phyloP scores from a whole-genome alignment of 2,329 filamentous ascomycete species.

The Eurotiales sp. region DNA sequence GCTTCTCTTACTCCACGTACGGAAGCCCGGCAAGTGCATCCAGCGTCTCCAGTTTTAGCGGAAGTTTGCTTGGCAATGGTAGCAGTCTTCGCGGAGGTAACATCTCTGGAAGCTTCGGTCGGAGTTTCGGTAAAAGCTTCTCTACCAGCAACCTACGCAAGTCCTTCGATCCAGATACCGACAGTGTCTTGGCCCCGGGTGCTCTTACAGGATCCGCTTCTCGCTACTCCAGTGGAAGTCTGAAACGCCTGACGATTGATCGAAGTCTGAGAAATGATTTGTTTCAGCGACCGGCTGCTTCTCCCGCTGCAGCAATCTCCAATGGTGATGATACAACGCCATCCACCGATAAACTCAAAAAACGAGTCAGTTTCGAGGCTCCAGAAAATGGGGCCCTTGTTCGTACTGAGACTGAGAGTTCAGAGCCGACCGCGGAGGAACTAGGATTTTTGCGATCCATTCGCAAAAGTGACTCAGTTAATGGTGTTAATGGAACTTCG shows the following conservation, averaged over 20 bases:
- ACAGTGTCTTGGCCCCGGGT: conserved; percentile 80
- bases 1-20: conserved; percentile 90
- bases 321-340: conserved; percentile 40
- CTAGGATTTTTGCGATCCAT: conserved; percentile 57
- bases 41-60: conserved; percentile 67
- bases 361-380: conserved; percentile 89
- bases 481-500: conserved; percentile 36
- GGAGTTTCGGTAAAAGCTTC: conserved; percentile 78
- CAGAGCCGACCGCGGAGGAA: conserved; percentile 56
- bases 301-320: conserved; percentile 31
- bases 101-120: conserved; percentile 56
- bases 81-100: conserved; percentile 34
- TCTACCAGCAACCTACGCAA: conserved; percentile 83
- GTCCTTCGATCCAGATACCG: conserved; percentile 69
- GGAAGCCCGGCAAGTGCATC: conserved; percentile 70
- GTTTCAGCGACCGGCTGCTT: conserved; percentile 45
- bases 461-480: conserved; percentile 46
- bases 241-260: conserved; percentile 93
- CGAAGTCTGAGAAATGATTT: conserved; percentile 70
- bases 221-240: conserved; percentile 63
- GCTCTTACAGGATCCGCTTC: conserved; percentile 71
- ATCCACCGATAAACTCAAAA: conserved; percentile 49
- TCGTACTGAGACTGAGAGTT: conserved; percentile 46
- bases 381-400: conserved; percentile 53
- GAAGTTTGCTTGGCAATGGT: conserved; percentile 55